Base-by-base conservation (phyloP, 2,329 filamentous ascomycete genomes). In the Beauveria brongniartii region DNA sequence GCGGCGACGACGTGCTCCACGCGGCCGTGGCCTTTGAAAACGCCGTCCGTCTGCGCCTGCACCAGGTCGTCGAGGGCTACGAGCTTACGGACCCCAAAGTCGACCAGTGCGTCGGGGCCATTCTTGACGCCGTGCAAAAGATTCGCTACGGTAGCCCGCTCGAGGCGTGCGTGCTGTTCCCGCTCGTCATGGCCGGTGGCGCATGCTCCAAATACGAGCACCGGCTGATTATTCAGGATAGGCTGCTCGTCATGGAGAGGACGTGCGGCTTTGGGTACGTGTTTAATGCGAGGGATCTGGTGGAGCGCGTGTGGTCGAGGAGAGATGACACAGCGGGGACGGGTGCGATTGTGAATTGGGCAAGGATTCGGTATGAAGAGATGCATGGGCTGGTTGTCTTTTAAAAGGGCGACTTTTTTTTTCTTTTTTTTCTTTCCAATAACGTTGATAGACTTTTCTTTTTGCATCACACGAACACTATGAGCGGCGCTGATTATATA, bases 51-150 rank as follows among this genome's bases (percentile, higher is more conserved):
- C 67, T 78, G 20, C 70, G 75, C 9, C 69, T 78, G 20, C 74
- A 78, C 64, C 74, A 78, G 62, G 72, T 78, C 34, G 71, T 75
- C 12, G 72, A 78, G 51, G 75, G 75, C 1, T 78, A 78, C 62
- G 70, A 72, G 26, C 63, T 73, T 10, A 60, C 66, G 10, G 70
- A 77, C 48, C 65, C 69, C 3, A 70, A 69, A 34, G 74, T 76
- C 3, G 66, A 68, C 18, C 64, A 65, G 30, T 69, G 69, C 30
- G 70, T 77, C 18, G 62, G 66, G 1, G 67, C 63, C 2, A 77
- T 77, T 37, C 61, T 77, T 0, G 67, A 74, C 2, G 66, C 71
- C 2, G 70, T 74, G 3, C 71, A 77, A 63, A 67, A 69, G 20
- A 73, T 78, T 20, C 73, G 73, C 2, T 78, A 77, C 59, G 74